These are phyloP conservation scores for Trichoderma arundinaceum DNA, from an alignment of 2,329 filamentous ascomycete species.

Conservation along the genomic window DNA sequence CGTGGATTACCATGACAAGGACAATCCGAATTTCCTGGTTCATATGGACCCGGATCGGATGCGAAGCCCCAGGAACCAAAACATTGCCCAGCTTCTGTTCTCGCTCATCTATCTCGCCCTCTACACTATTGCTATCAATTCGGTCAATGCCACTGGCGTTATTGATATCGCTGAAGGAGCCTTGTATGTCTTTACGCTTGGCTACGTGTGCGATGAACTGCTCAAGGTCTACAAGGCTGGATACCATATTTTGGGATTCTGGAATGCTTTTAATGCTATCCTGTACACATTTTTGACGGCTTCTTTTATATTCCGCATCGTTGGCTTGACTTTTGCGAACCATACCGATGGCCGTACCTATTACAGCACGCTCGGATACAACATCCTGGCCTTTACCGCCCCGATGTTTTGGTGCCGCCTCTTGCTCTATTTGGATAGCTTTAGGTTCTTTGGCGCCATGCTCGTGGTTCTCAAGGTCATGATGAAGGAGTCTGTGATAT, in stretches of 20 bases:
- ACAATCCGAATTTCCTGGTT: slow-evolving; percentile 74
- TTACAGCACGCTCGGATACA: slow-evolving; percentile 86
- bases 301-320: slow-evolving; percentile 78
- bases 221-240: slow-evolving; percentile 95
- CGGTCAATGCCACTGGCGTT: slow-evolving; percentile 83
- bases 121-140: slow-evolving; percentile 92
- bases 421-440: slow-evolving; percentile 87
- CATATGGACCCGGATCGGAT: slow-evolving; percentile 96
- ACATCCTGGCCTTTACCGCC: slow-evolving; percentile 89
- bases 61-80: slow-evolving; percentile 91
- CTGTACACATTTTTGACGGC: slow-evolving; percentile 80
- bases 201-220: slow-evolving; percentile 86
- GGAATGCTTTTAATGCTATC: slow-evolving; percentile 91
- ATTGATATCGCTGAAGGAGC: slow-evolving; percentile 83
- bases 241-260: slow-evolving; percentile 88
- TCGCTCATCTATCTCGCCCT: slow-evolving; percentile 82
- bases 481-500: slow-evolving; percentile 94
- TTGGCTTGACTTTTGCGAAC: slow-evolving; percentile 70
- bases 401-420: slow-evolving; percentile 97
- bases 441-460: slow-evolving; percentile 98
- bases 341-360: slow-evolving; percentile 54
- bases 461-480: slow-evolving; percentile 93
- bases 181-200: slow-evolving; percentile 88
- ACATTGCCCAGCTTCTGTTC: slow-evolving; percentile 82
- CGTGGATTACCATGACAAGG: slow-evolving; percentile 83